Evolutionary conservation across 2,329 filamentous ascomycete species (phyloP), one percentile per base, ranked within the genome.

Genomic region (Alternaria gansuensis): DNA sequence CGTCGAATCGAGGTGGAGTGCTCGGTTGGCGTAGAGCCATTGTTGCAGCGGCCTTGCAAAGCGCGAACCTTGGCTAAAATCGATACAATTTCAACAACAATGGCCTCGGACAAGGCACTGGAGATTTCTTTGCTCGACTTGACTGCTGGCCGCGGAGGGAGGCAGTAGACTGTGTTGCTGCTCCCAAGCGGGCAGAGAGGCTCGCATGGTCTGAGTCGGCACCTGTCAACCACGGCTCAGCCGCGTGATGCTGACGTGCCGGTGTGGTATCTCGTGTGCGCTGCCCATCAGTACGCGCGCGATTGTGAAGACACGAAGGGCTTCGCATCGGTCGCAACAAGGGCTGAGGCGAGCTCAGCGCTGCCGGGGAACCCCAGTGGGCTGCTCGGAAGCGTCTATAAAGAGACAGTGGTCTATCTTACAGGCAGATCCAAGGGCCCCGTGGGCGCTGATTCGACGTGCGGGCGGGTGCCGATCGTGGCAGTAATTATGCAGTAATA

Each of bases 401-500:
- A 51, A 51, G 34, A 59, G 56, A 52, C 50, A 37, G 28, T 59
- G 50, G 51, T 58, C 48, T 54, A 54, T 53, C 44, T 51, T 59
- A 59, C 40, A 26, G 28, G n/a, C 59, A 34, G 45, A 14, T 31
- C 40, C 52, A 34, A 31, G 33, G 17, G 36, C 44, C 46, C 40
- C 33, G 40, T 44, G 34, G 39, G 26, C 28, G 41, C 49, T 53
- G 41, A 57, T 57, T 55, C 37, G 59, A 49, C 50, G 24, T 23
- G 37, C 28, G 17, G 26, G 17, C 36, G 40, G 53, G 49, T 13
- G 46, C 57, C 24, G 43, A 57, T 48, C 44, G 41, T 52, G 60
- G 62, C 62, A 64, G 63, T 64, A 59, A 62, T 63, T 55, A 60
- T 63, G 57, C 58, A 60, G 66, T 68, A 70, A 64, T 67, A 58